Base-by-base conservation (phyloP, 371 early-diverging fungal species). In the Smittium mucronatum region DNA sequence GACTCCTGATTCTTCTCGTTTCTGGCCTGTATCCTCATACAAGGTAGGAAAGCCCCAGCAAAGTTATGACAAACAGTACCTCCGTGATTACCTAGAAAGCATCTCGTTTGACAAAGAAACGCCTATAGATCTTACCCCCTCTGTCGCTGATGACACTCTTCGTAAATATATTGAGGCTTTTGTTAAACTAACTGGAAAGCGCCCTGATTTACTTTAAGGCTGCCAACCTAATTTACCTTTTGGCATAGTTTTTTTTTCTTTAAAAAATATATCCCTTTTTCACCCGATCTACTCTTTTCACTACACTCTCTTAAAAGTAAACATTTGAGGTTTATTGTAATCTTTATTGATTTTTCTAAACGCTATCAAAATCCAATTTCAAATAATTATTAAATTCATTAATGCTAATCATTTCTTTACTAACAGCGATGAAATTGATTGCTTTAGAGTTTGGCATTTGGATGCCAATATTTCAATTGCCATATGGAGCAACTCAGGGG, bases 1-100 rank as follows among this genome's bases (percentile, higher is more conserved):
- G 73, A 98, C 98, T 0, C 98, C 97, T 57, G 98, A 98, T 71
- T 98, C 97, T 59, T 95, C 95, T 34, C 83, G 98, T 28, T 98
- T 96, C 85, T 98, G 98, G 98, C 93, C 93, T 21, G 87, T 88
- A 34, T 80, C 81, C 59, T 73, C 80, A 58, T 97, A 95, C 78
- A 82, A 84, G 71, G 83, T 87, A 28, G 98, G 97, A 17, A 75
- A 82, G 70, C 75, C 83, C 17, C 98, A 97, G 78, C 89, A 93
- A 47, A 94, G 94, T 78, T 95, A 91, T 77, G 98, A 98, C 76
- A 98, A 96, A 86, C 96, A 97, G 75, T 93, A 89, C 72, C 81
- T 98, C 71, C 90, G 98, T 71, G 91, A 97, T 80, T 98, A 94
- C 73, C 86, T 98, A 59, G 82, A 83, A 33, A 88, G 89, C 32